Conservation (phyloP, 257 asterid species). For the Paulownia fortunei region DNA sequence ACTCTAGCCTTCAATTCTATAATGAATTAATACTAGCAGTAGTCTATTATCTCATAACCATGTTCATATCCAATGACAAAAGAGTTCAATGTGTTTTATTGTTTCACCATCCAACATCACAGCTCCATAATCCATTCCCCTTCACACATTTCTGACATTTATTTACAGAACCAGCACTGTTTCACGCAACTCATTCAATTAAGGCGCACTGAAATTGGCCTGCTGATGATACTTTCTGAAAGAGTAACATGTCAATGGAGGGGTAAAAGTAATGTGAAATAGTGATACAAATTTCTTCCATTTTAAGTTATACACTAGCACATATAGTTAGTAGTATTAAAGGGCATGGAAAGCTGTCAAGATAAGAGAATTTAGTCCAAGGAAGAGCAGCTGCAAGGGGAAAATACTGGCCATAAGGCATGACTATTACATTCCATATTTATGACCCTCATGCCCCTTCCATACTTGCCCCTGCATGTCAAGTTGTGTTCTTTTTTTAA, state of each 20-base stretch:
- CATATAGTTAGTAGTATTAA: not conserved
- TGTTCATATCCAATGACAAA: not conserved
- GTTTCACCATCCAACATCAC: too few relatives aligned
- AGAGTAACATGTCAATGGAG: not conserved
- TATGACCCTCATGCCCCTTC: too few relatives aligned
- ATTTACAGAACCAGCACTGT: not conserved
- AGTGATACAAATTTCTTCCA: not conserved
- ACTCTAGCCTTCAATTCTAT: too few relatives aligned
- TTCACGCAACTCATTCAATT: not conserved
- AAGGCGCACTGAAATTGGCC: not conserved
- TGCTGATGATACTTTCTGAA: not conserved
- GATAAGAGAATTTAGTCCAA: not conserved
- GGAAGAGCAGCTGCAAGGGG: not conserved
- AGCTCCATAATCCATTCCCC: too few relatives aligned
- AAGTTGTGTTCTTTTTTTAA: too few relatives aligned
- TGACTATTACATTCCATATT: too few relatives aligned
- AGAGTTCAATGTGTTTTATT: not conserved
- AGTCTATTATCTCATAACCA: not conserved
- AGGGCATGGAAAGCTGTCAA: not conserved
- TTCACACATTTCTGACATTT: too few relatives aligned
- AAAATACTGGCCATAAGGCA: too few relatives aligned
- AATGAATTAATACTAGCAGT: too few relatives aligned
- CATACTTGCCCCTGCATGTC: too few relatives aligned
- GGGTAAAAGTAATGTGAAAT: not conserved
- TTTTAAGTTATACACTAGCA: not conserved